A percentile compares a stretch with the other conserved stretches of the same genome.
These are phyloP conservation scores for Dothideomycetidae sp. DNA, from an alignment of 2,329 filamentous ascomycete species.

Conservation along the genomic window DNA sequence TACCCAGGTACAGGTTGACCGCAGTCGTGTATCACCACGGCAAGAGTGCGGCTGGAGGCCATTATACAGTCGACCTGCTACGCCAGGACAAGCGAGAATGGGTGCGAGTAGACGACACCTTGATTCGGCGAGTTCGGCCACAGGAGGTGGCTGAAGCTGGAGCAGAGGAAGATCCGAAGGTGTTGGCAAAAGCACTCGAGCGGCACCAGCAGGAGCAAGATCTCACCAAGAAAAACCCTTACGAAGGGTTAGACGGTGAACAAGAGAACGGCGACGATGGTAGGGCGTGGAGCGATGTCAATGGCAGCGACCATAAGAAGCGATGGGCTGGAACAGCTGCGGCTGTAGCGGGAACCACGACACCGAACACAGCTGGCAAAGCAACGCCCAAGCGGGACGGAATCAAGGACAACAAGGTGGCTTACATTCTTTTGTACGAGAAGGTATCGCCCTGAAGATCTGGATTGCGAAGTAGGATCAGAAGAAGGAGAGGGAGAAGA, in stretches of 20 bases:
- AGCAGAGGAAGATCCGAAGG: conserved; percentile 61
- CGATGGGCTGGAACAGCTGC: conserved; percentile 47
- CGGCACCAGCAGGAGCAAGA: conserved; percentile 40
- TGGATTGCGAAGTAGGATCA: too few species aligned
- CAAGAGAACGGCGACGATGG: conserved; percentile 51
- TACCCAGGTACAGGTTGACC: conserved; percentile 73
- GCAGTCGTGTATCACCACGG: conserved; percentile 95
- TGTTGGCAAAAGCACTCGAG: conserved; percentile 51
- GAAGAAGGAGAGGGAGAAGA: too few species aligned
- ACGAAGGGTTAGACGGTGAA: conserved; percentile 51
- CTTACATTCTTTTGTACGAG: conserved; percentile 93
- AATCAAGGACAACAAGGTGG: conserved; percentile 86
- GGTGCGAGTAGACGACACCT: conserved; percentile 89
- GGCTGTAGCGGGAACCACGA: conserved; percentile 35
- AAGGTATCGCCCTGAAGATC: conserved; percentile 34
- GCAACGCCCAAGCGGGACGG: conserved; percentile 37
- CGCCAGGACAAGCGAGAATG: conserved; percentile 91
- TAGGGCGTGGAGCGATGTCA: conserved; percentile 71
- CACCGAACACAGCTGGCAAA: conserved; percentile 36
- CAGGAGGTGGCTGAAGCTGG: conserved; percentile 83
- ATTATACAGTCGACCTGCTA: conserved; percentile 95
- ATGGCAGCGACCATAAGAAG: conserved; percentile 37
- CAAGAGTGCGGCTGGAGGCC: conserved; percentile 87
- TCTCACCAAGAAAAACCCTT: conserved; percentile 53
- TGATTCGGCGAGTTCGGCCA: conserved; percentile 68